These are phyloP conservation scores for Naganishia albida DNA, from an alignment of 1,284 basidiomycete species.

Conservation along the genomic window DNA sequence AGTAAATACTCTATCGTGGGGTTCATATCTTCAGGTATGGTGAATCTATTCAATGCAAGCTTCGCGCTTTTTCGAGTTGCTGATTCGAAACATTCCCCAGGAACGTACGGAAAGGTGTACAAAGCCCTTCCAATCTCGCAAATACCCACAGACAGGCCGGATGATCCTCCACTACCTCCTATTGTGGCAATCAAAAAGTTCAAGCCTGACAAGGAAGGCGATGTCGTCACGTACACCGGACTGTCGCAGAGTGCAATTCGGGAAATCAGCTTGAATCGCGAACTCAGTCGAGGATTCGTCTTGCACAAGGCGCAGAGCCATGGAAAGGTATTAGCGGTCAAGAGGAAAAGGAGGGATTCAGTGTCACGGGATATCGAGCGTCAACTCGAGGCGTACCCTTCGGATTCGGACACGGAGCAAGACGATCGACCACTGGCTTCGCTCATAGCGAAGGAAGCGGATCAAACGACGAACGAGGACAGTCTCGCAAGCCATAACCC, in stretches of 20 bases:
- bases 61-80: neutral
- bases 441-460: neutral
- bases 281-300: constrained; percentile 23
- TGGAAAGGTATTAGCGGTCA: neutral
- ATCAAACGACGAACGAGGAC: no score
- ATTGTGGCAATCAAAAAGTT: constrained; percentile 99
- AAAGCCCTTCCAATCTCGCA: constrained; percentile 68
- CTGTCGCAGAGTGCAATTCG: constrained; percentile 96
- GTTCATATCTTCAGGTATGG: constrained; percentile 81
- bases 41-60: no score
- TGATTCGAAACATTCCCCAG: constrained; percentile 48
- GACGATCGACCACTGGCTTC: neutral
- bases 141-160: constrained; percentile 34
- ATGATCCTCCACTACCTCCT: constrained; percentile 40
- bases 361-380: neutral
- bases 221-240: constrained; percentile 88
- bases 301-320: neutral
- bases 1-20: constrained; percentile 89
- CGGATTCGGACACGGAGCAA: neutral
- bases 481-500: neutral
- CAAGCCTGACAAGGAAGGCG: constrained; percentile 98
- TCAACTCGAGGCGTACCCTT: constrained; percentile 3
- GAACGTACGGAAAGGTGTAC: constrained; percentile 97
- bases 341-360: neutral
- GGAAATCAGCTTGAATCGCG: constrained; percentile 80